Evolutionary conservation across 2,329 filamentous ascomycete species (phyloP).

Genomic region (Herpotrichia juniperi): DNA sequence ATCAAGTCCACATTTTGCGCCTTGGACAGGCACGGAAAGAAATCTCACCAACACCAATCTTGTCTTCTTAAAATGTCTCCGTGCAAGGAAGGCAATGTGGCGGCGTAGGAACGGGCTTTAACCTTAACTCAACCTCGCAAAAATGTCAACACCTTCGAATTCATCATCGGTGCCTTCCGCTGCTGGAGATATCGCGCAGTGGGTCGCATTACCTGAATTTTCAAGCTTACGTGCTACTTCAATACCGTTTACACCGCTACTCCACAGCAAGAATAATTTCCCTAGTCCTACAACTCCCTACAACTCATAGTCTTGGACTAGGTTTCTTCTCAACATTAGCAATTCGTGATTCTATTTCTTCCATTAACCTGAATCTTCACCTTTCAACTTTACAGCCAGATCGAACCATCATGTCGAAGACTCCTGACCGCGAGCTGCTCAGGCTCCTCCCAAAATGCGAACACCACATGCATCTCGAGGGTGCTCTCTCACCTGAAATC

Average conservation of each 20-base stretch:
- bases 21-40: too few relatives aligned
- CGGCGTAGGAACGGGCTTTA: slow-evolving; percentile 12
- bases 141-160: background rate
- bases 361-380: background rate
- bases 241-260: background rate
- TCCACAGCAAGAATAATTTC: background rate
- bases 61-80: background rate
- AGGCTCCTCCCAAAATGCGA: slow-evolving; percentile 76
- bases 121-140: slow-evolving; percentile 16
- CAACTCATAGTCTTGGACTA: background rate
- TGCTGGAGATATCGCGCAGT: slow-evolving; percentile 1
- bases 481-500: slow-evolving; percentile 71
- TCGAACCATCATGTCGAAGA: slow-evolving; percentile 22
- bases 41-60: background rate
- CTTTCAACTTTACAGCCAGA: background rate
- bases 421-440: slow-evolving; percentile 44
- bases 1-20: too few relatives aligned
- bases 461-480: slow-evolving; percentile 82
- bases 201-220: background rate
- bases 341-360: background rate
- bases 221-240: background rate
- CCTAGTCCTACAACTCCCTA: background rate
- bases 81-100: slow-evolving; percentile 13
- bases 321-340: too few relatives aligned
- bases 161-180: slow-evolving; percentile 8